phyloP scores from a whole-genome alignment of 1,284 basidiomycete species.

The Papiliotrema laurentii region DNA sequence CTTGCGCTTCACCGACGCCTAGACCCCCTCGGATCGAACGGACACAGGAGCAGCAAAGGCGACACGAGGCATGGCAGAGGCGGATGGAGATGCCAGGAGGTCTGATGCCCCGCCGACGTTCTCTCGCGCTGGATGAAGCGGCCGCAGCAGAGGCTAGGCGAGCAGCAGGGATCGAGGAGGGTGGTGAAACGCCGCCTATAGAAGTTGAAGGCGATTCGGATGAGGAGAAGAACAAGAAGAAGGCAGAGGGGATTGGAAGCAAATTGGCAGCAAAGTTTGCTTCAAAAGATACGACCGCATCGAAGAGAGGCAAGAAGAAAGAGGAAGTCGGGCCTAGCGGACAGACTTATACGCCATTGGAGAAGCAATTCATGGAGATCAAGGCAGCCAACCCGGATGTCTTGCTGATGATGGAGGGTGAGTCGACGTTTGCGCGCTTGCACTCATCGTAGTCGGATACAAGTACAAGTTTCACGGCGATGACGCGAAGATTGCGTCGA shows the following conservation, averaged over 20 bases:
- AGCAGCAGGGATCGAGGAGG: constrained; percentile 15
- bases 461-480: constrained; percentile 85
- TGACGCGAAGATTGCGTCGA: constrained; percentile 79
- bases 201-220: constrained; percentile 4
- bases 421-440: constrained; percentile 3
- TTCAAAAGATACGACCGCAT: constrained; percentile 41
- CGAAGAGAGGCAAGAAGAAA: constrained; percentile 40
- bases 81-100: constrained; percentile 23
- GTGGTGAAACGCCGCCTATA: constrained; percentile 10
- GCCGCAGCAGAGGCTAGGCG: constrained; percentile 33
- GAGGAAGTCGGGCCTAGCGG: constrained; percentile 70
- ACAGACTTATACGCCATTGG: constrained; percentile 71
- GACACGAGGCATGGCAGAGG: constrained; percentile 36
- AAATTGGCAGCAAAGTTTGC: constrained; percentile 33
- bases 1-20: constrained; percentile 2
- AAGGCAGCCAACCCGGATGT: constrained; percentile 70
- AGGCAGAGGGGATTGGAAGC: constrained; percentile 17
- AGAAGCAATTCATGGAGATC: constrained; percentile 70
- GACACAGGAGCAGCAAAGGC: constrained; percentile 24
- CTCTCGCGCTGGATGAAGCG: constrained; percentile 45
- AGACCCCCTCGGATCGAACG: constrained; percentile 4
- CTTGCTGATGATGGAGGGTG: constrained; percentile 71
- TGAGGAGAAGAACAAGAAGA: constrained; percentile 15
- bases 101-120: constrained; percentile 33
- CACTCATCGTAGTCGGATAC: constrained; percentile 60